Base-by-base conservation (phyloP, 352 stramenopile genomes). In the Phytopythium cucurbitacearum region DNA sequence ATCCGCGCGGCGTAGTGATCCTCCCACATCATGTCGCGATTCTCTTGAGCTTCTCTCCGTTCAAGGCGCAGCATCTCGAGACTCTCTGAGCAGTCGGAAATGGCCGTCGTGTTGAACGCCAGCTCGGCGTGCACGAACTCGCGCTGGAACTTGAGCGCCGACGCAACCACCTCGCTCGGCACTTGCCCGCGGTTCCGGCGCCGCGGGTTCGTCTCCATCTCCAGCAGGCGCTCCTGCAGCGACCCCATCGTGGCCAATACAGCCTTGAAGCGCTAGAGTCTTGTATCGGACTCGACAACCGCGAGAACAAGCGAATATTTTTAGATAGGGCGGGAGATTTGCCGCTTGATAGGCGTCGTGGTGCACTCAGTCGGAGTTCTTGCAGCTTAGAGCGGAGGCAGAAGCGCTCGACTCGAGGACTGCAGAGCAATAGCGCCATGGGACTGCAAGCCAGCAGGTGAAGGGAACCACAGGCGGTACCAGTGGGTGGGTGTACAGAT, bases 21-120 rank as follows among this genome's bases (percentile, higher is more conserved):
- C 51, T 87, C 75, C 78, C 78, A 87, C 36, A 73, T 65, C 78
- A 87, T 89, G 15, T 82, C 68, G 2, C 75, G 78, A 39, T 55
- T 64, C 51, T 89, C 78, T 7, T 64, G 64, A 7, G 71, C 70
- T 55, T 83, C 75, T 1, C 73, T 73, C 50, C 79, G 81, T 7
- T 68, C 75, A 52, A 62, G 59, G 7, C 52, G 65, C 11, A 88
- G 49, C 10, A 55, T 57, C 34, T 69, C 53, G 35, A 89, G 71
- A 33, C 66, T 79, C 32, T 87, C 71, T 28, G 64, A 47, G 48
- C 71, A 86, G 48, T 88, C 74, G 2, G 65, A 73, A 50, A 88
- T 83, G 0, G 62, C 47, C 2, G 39, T 38, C 4, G 68, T 74
- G 40, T 81, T 73, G 58, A 83, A 88, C 42, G 57, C 40, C 40